Evolutionary conservation across 495 filamentous ascomycete genomes (phyloP), one percentile per base, ranked within the genome.

Genomic region (Podospora bellae-mahoneyi): DNA sequence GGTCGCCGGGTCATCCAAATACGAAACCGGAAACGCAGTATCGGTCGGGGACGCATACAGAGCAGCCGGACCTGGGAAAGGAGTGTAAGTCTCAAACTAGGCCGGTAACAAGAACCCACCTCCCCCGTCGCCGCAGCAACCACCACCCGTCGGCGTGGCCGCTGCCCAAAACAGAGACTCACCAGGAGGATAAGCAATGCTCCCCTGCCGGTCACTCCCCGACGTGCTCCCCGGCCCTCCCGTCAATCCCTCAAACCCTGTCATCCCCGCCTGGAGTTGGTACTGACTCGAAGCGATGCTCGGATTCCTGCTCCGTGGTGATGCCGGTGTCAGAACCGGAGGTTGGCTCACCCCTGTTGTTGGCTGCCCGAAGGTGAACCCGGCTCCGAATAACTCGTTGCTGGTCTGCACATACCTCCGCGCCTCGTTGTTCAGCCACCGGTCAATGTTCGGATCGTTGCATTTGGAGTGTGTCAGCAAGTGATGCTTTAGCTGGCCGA

Each of bases 381-480:
- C 4, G 59, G 75, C 77, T 56, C 75, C 73, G 30, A 78, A 79
- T 9, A 69, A 58, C 55, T 76, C 74, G 60, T 73, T 73, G 0
- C 73, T 69, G 19, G 76, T 77, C 59, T 79, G 65, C 20, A 81
- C 80, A 61, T 79, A 80, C 13, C 71, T 71, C 64, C 75, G 77
- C 7, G 82, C 82, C 71, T 81, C 78, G 57, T 76, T 80, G 67
- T 80, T 75, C 30, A 84, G 75, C 80, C 81, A 84, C 28, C 74
- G 72, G 62, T 83, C 71, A 70, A 84, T 84, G 60, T 81, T 82
- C 16, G 76, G 66, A 65, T 89, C 83, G 28, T 82, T 82, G 71
- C 89, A 91, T 61, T 81, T 80, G 28, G 85, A 83, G 71, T 90
- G 89, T 28, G 78, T 76, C 76, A 89, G 80, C 32, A 90, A 79